phyloP scores from a whole-genome alignment of 371 early-diverging fungal genomes.

The Aphelidium insulamus region DNA sequence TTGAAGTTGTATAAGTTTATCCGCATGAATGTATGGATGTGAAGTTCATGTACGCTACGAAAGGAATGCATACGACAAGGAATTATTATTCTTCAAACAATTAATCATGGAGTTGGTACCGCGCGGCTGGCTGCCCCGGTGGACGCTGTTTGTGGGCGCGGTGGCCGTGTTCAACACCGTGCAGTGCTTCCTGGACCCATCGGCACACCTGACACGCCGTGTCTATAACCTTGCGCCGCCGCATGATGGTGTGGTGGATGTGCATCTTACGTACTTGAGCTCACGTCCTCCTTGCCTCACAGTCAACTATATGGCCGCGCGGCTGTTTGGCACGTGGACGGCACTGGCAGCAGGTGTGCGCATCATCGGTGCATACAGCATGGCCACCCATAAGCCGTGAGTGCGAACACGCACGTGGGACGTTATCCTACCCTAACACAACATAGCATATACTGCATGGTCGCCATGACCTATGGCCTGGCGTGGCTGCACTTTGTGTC shows the following conservation, averaged over 20 bases:
- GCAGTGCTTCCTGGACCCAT: slow-evolving; percentile 38
- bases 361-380: slow-evolving; percentile 47
- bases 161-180: slow-evolving; percentile 47
- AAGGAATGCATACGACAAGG: no score
- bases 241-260: slow-evolving; percentile 5
- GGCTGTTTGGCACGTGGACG: slow-evolving; percentile 62
- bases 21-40: no score
- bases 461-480: no score
- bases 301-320: slow-evolving; percentile 43
- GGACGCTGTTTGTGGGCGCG: slow-evolving; percentile 39
- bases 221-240: slow-evolving; percentile 21
- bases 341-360: slow-evolving; percentile 45
- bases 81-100: no score
- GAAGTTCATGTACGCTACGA: no score
- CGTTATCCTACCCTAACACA: no score
- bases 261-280: not conserved
- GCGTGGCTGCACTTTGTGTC: no score
- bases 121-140: slow-evolving; percentile 38
- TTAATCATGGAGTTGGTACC: no score
- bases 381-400: no score
- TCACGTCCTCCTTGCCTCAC: not conserved
- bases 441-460: no score
- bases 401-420: no score
- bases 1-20: no score
- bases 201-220: slow-evolving; percentile 30